Percentiles rank a stretch among this genome's conserved stretches.
These are phyloP conservation scores for Rubroboletus satanas DNA, from an alignment of 768 basidiomycete species.

Conservation along the genomic window DNA sequence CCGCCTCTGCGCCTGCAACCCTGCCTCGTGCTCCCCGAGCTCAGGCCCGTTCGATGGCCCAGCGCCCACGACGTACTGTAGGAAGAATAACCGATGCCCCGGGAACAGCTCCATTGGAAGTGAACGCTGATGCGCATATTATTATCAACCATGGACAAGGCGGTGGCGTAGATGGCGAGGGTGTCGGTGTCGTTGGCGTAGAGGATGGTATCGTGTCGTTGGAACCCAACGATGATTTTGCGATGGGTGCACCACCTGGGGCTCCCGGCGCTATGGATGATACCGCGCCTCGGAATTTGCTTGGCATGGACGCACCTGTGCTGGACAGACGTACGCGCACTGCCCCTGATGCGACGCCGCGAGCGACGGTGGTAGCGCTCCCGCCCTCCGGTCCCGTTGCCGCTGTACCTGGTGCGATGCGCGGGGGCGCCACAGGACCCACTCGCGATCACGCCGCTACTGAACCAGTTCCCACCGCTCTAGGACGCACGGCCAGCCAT, in stretches of 20 bases:
- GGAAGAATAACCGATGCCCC: slow-evolving; percentile 45
- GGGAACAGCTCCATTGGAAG: slow-evolving; percentile 33
- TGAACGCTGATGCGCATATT: slow-evolving; percentile 48
- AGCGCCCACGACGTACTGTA: slow-evolving; percentile 40
- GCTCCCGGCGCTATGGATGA: slow-evolving; percentile 78
- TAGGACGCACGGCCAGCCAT: slow-evolving; percentile 30
- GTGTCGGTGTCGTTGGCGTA: slow-evolving; percentile 46
- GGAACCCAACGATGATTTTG: slow-evolving; percentile 83
- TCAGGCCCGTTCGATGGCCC: slow-evolving; percentile 32
- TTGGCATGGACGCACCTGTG: slow-evolving; percentile 23
- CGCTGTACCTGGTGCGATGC: slow-evolving; percentile 6
- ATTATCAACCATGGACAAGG: slow-evolving; percentile 48
- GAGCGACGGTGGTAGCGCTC: slow-evolving; percentile 56
- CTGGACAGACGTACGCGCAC: slow-evolving; percentile 35
- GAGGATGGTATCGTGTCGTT: slow-evolving; percentile 75
- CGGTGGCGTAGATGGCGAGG: slow-evolving; percentile 37
- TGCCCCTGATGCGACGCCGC: slow-evolving; percentile 58
- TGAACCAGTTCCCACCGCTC: slow-evolving; percentile 11
- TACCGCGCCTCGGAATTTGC: slow-evolving; percentile 25
- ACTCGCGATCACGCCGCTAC: slow-evolving; percentile 18
- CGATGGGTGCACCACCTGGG: slow-evolving; percentile 86
- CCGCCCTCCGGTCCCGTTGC: slow-evolving; percentile 34
- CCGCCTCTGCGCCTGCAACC: slow-evolving; percentile 25
- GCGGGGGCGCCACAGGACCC: slow-evolving; percentile 10
- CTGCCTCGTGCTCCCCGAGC: slow-evolving; percentile 29